Percentiles rank a stretch among this genome's conserved stretches.
phyloP scores from a whole-genome alignment of 2,329 filamentous ascomycete species.

The Fusarium sp. region DNA sequence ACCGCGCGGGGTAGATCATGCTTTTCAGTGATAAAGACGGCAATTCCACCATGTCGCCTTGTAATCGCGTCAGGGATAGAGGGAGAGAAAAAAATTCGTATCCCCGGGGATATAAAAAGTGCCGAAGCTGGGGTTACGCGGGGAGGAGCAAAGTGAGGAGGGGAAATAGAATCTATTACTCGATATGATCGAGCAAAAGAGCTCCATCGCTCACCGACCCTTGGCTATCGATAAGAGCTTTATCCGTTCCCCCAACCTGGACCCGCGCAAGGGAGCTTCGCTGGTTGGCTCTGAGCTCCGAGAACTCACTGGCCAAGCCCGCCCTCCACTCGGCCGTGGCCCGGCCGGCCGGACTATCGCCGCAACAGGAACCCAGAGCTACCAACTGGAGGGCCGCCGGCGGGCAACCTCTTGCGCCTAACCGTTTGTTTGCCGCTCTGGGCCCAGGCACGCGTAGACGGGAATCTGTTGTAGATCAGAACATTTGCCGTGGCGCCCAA shows the following conservation, averaged over 20 bases:
- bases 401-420: not conserved
- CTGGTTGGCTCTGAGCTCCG: slow-evolving; percentile 8
- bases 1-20: slow-evolving; percentile 30
- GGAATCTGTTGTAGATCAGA: not conserved
- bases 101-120: slow-evolving; percentile 1
- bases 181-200: slow-evolving; percentile 35
- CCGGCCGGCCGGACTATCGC: slow-evolving; percentile 18
- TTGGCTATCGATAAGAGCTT: slow-evolving; percentile 24
- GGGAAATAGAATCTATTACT: slow-evolving; percentile 22
- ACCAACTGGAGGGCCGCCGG: not conserved
- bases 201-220: not conserved
- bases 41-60: slow-evolving; percentile 31
- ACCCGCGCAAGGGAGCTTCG: not conserved
- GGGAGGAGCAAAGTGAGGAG: not conserved
- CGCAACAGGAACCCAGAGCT: not conserved
- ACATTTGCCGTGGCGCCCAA: slow-evolving; percentile 26
- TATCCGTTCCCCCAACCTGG: not conserved
- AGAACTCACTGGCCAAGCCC: slow-evolving; percentile 13
- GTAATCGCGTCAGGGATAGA: slow-evolving; percentile 26
- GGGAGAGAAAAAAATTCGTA: not conserved
- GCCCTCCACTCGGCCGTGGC: slow-evolving; percentile 26
- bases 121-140: not conserved
- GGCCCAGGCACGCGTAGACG: not conserved
- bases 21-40: not conserved
- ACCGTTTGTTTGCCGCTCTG: not conserved